Conservation (phyloP, 1,139 yeast species). For the Hyphopichia khmerensis region DNA sequence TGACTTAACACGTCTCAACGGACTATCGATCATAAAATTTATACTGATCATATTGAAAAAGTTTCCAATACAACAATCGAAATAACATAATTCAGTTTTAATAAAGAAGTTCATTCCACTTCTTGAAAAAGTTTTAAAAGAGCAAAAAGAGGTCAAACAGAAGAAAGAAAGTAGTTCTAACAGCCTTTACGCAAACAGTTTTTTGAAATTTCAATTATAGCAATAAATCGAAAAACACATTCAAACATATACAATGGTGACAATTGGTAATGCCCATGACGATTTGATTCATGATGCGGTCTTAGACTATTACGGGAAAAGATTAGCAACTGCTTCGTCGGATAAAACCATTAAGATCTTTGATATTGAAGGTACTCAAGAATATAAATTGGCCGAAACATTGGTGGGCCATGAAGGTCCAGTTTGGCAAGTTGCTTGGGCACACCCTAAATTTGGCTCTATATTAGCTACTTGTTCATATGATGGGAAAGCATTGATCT, state of each 20-base stretch:
- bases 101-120: no score
- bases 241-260: constrained; percentile 44
- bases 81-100: no score
- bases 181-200: no score
- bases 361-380: constrained; percentile 81
- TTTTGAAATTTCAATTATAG: no score
- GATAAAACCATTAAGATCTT: constrained; percentile 93
- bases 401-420: constrained; percentile 93
- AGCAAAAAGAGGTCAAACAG: no score
- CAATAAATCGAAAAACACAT: no score
- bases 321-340: constrained; percentile 92
- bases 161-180: no score
- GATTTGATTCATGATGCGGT: constrained; percentile 97
- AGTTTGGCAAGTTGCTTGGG: constrained; percentile 99
- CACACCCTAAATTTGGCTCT: constrained; percentile 96
- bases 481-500: constrained; percentile 90
- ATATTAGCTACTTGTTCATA: constrained; percentile 93
- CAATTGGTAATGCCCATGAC: constrained; percentile 78
- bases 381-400: constrained; percentile 76
- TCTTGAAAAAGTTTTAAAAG: no score
- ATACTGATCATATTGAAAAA: not conserved
- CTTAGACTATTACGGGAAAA: constrained; percentile 91
- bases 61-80: no score
- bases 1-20: constrained; percentile 3
- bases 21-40: not conserved